Percentiles rank a stretch among this genome's conserved stretches.
Conservation (phyloP, 371 early-diverging fungal species). For the Mortierella sp. region DNA sequence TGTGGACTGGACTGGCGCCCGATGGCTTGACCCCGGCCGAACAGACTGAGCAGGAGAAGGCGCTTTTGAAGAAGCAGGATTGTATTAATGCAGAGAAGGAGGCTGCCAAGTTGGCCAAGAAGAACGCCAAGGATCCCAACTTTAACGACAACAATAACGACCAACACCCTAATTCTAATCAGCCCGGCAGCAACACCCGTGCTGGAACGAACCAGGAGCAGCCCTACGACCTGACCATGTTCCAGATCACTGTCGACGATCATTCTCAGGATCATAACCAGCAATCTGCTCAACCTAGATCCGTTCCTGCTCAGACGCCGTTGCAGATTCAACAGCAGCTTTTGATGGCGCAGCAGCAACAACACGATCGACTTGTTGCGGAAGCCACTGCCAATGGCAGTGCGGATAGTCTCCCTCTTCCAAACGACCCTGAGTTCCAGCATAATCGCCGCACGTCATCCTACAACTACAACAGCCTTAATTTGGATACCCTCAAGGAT, state of each 20-base stretch:
- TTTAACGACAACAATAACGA: not conserved
- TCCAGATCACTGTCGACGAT: conserved; percentile 49
- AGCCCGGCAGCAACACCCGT: not conserved
- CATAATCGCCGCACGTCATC: conserved; percentile 38
- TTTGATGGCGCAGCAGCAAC: conserved; percentile 18
- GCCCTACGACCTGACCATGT: conserved; percentile 50
- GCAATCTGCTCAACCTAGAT: not conserved
- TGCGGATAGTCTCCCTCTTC: conserved; percentile 5
- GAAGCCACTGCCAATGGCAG: not conserved
- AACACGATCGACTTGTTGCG: not conserved
- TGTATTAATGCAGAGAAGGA: conserved; percentile 26
- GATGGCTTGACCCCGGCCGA: conserved; percentile 46
- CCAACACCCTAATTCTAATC: not conserved
- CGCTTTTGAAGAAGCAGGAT: conserved; percentile 50
- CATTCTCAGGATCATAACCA: conserved; percentile 23
- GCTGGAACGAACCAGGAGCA: conserved; percentile 22
- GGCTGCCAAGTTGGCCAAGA: conserved; percentile 39
- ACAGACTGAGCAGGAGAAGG: conserved; percentile 54
- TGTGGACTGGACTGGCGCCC: conserved; percentile 49
- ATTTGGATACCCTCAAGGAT: conserved; percentile 5
- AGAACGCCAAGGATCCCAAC: conserved; percentile 6
- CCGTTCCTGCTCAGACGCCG: conserved; percentile 10
- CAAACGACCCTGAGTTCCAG: conserved; percentile 32
- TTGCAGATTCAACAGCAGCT: conserved; percentile 39
- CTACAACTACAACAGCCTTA: conserved; percentile 20